phyloP scores from a whole-genome alignment of 805 yeast species.

The Starmerella scarabaei region DNA sequence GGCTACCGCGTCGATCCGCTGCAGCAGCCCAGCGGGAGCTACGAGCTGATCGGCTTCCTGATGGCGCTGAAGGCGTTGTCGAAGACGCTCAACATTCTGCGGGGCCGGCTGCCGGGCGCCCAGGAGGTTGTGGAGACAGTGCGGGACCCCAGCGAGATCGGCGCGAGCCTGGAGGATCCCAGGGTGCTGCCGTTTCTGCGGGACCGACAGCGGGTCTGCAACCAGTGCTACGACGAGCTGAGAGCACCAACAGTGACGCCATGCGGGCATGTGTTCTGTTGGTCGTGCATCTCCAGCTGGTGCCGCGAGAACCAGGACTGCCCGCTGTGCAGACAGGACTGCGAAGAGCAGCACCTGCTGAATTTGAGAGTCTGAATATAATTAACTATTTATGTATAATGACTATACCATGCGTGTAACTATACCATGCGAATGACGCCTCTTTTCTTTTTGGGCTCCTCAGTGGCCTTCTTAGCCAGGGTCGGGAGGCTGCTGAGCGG shows the following conservation, averaged over 20 bases:
- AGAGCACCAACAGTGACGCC: conserved; percentile 68
- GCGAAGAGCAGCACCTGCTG: conserved; percentile 49
- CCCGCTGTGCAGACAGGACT: conserved; percentile 72
- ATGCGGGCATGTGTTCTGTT: conserved; percentile 90
- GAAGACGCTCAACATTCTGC: conserved; percentile 12
- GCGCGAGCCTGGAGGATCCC: conserved; percentile 46
- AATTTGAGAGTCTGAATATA: conserved; percentile 32
- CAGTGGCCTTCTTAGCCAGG: conserved; percentile 4
- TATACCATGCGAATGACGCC: conserved; percentile 14
- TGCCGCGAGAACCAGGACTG: conserved; percentile 77
- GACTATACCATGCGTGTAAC: no score
- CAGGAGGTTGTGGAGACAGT: conserved; percentile 6
- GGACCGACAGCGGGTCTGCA: conserved; percentile 57
- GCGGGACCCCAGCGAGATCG: conserved; percentile 7
- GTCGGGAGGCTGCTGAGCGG: conserved; percentile 7
- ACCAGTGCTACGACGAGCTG: conserved; percentile 74
- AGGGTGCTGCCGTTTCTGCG: conserved; percentile 53
- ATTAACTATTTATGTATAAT: not conserved
- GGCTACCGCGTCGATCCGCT: conserved; percentile 26
- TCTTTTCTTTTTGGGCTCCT: conserved; percentile 1
- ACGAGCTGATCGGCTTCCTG: conserved; percentile 53
- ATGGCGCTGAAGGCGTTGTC: conserved; percentile 24
- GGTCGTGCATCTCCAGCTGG: conserved; percentile 87
- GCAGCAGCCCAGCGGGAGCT: conserved; percentile 31
- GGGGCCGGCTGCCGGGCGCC: conserved; percentile 11